Conservation (phyloP, 1,139 yeast genomes). For the Geotrichum klebahnii region DNA sequence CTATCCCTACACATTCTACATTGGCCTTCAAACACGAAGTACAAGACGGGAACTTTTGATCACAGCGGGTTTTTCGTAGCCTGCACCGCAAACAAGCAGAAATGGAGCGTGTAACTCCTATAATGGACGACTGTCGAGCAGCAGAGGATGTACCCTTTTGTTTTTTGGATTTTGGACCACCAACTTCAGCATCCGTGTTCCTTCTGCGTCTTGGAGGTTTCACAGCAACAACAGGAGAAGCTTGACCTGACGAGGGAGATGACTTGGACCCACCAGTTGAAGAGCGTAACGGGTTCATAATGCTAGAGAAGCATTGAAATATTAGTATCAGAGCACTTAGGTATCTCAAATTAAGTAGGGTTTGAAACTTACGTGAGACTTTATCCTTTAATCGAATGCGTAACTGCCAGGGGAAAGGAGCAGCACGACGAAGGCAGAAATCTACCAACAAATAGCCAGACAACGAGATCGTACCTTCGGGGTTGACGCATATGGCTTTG, state of each 20-base stretch:
- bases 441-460: too few relatives aligned
- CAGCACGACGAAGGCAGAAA: too few relatives aligned
- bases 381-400: too few relatives aligned
- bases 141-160: constrained; percentile 1
- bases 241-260: background rate
- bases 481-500: too few relatives aligned
- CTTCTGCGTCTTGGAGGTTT: constrained; percentile 4
- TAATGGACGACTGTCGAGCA: constrained; percentile 12
- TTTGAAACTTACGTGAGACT: too few relatives aligned
- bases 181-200: background rate
- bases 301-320: too few relatives aligned
- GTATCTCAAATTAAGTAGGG: too few relatives aligned
- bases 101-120: constrained; percentile 39
- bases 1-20: constrained; percentile 73
- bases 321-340: too few relatives aligned
- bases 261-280: background rate
- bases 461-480: too few relatives aligned
- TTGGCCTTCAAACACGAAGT: constrained; percentile 65
- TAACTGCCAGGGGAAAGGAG: too few relatives aligned
- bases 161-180: background rate
- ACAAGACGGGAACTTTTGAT: constrained; percentile 77
- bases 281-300: background rate
- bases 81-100: constrained; percentile 86
- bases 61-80: constrained; percentile 73
- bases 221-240: background rate